Conservation (phyloP, 2,329 filamentous ascomycete genomes). For the Blastomyces percursus region DNA sequence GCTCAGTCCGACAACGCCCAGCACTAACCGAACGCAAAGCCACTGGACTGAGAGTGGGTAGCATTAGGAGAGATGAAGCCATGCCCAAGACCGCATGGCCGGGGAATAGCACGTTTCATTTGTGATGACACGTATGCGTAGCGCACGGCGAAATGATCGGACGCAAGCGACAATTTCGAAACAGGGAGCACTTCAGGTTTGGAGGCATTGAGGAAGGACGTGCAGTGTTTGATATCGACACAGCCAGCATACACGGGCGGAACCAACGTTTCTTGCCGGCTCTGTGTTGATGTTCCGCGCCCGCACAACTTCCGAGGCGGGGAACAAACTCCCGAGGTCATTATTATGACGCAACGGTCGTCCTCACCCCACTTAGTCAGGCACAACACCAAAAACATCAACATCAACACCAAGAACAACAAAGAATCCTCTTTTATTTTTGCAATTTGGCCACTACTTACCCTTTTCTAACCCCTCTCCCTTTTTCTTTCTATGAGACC, state of each 20-base stretch:
- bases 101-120: not conserved
- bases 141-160: not conserved
- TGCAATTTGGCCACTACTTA: not conserved
- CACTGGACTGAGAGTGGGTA: not conserved
- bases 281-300: not conserved
- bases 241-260: not conserved
- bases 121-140: not conserved
- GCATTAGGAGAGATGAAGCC: not conserved
- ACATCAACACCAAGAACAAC: not conserved
- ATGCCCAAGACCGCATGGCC: not conserved
- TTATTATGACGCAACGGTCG: not conserved
- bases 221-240: not conserved
- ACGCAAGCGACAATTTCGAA: not conserved
- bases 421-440: not conserved
- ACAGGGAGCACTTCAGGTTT: not conserved
- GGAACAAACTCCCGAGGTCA: not conserved
- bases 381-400: not conserved
- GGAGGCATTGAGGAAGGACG: not conserved
- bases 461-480: not conserved
- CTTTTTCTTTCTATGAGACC: not conserved
- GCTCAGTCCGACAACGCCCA: not conserved
- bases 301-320: slow-evolving; percentile 2
- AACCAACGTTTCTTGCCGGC: not conserved
- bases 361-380: not conserved
- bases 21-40: not conserved